These are phyloP conservation scores for Steccherinum ochraceum DNA, from an alignment of 768 basidiomycete species.

Conservation along the genomic window DNA sequence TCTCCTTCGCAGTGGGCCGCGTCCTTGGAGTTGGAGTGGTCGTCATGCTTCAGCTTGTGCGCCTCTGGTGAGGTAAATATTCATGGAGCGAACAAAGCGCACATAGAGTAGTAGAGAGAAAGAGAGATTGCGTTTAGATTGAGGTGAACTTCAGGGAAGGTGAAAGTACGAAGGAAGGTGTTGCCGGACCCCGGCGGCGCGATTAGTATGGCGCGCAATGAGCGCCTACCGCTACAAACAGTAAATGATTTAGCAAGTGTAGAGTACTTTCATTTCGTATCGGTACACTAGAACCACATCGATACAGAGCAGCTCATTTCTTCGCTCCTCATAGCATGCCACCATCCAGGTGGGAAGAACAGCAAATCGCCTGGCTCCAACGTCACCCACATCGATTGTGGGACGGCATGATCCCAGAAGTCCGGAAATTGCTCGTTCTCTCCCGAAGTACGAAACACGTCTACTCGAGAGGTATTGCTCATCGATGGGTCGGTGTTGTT, in stretches of 20 bases:
- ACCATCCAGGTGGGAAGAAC: conserved; percentile 90
- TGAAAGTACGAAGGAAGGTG: too few relatives aligned
- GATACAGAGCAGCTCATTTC: conserved; percentile 81
- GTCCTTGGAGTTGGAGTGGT: background rate
- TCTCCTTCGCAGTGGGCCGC: conserved; percentile 22
- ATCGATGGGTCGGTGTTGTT: conserved; percentile 41
- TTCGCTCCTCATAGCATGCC: conserved; percentile 88
- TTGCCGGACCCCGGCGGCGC: too few relatives aligned
- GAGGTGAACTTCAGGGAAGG: too few relatives aligned
- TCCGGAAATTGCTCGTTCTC: conserved; percentile 31
- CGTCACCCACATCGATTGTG: conserved; percentile 51
- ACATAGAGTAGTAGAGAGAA: too few relatives aligned
- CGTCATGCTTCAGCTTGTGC: too few relatives aligned
- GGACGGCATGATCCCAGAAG: conserved; percentile 54
- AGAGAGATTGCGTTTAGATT: too few relatives aligned
- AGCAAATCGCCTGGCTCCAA: conserved; percentile 81
- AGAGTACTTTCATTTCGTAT: too few relatives aligned
- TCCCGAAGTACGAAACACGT: conserved; percentile 54
- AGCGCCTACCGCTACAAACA: too few relatives aligned
- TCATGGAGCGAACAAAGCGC: too few relatives aligned
- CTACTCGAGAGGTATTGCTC: conserved; percentile 77
- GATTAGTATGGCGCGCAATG: too few relatives aligned
- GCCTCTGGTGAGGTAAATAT: too few relatives aligned
- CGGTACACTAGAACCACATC: conserved; percentile 96
- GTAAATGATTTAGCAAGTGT: too few relatives aligned